Conservation (phyloP, 225 moss, liverwort and hornwort genomes). For the Pseudoscleropodium purum region DNA sequence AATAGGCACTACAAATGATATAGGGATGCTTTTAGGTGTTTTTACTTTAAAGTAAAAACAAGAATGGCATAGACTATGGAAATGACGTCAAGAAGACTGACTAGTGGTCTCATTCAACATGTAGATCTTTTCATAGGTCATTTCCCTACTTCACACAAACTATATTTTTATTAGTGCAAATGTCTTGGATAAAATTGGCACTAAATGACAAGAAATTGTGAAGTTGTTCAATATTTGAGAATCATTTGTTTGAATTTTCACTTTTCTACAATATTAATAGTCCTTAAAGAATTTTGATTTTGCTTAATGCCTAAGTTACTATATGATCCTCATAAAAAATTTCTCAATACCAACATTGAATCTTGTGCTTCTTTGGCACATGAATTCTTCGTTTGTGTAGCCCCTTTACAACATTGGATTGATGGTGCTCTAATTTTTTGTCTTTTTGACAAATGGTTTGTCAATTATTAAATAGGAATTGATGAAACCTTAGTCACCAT, state of each 20-base stretch:
- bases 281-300: not conserved
- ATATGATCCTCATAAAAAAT: rapidly evolving
- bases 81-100: not conserved
- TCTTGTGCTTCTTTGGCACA: not conserved
- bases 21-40: rapidly evolving
- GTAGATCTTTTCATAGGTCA: not conserved
- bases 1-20: rapidly evolving
- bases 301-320: not conserved
- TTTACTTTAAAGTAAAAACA: not conserved
- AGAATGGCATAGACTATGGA: not conserved
- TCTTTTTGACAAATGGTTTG: not conserved
- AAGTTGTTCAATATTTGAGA: not conserved
- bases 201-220: not conserved
- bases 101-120: not conserved
- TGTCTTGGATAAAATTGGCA: not conserved
- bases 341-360: not conserved
- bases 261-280: not conserved
- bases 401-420: not conserved
- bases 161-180: not conserved
- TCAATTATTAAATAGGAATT: not conserved
- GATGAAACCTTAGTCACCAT: not conserved
- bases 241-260: not conserved
- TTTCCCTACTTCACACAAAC: not conserved
- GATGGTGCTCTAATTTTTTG: not conserved
- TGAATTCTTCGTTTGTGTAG: not conserved